Percentiles rank a stretch among this genome's conserved stretches.
Evolutionary conservation across 495 filamentous ascomycete species (phyloP).

Genomic region (Aspergillus saccharolyticus): DNA sequence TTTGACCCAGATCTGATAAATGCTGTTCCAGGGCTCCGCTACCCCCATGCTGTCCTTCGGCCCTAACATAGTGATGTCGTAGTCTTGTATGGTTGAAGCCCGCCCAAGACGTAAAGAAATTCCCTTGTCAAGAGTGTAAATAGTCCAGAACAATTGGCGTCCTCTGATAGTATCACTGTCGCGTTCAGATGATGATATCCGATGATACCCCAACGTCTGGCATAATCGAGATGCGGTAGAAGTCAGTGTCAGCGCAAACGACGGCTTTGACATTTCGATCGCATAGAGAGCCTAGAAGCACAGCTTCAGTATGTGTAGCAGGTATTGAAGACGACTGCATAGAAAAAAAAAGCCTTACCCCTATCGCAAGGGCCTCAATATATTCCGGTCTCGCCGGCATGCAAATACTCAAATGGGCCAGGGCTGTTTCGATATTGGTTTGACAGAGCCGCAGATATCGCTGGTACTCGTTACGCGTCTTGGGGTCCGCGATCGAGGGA

Average conservation of each 20-base stretch:
- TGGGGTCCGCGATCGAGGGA: slow-evolving; percentile 25
- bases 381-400: slow-evolving; percentile 55
- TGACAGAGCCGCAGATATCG: slow-evolving; percentile 43
- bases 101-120: slow-evolving; percentile 62
- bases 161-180: slow-evolving; percentile 34
- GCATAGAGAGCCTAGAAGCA: slow-evolving; percentile 44
- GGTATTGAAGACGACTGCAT: neutral
- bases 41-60: slow-evolving; percentile 26
- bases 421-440: slow-evolving; percentile 53
- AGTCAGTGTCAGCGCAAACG: slow-evolving; percentile 58
- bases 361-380: slow-evolving; percentile 54
- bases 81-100: slow-evolving; percentile 56
- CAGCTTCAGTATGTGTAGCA: neutral
- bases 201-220: slow-evolving; percentile 61
- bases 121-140: slow-evolving; percentile 56
- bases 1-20: slow-evolving; percentile 44
- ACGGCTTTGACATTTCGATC: slow-evolving; percentile 59
- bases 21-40: slow-evolving; percentile 21
- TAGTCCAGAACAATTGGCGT: slow-evolving; percentile 56
- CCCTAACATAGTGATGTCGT: slow-evolving; percentile 53
- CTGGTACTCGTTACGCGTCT: slow-evolving; percentile 30
- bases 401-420: slow-evolving; percentile 53
- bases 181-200: slow-evolving; percentile 46
- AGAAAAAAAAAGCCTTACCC: slow-evolving; percentile 35
- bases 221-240: slow-evolving; percentile 54